Conservation (phyloP, 1,284 basidiomycete genomes). For the Puccinia horiana region DNA sequence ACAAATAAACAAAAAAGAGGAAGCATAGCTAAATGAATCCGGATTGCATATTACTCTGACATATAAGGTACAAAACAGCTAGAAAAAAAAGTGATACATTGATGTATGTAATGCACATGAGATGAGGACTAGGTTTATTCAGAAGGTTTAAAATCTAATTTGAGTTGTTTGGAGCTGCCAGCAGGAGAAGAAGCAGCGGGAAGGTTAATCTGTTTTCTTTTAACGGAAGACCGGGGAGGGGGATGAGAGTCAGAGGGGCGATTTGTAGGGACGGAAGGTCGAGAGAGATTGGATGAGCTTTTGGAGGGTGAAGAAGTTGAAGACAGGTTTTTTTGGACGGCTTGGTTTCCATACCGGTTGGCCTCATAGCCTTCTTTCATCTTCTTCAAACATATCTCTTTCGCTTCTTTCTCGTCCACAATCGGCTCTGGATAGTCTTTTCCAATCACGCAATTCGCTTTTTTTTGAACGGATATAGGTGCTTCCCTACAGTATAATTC, state of each 20-base stretch:
- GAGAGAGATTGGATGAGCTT: background rate
- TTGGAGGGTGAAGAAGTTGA: background rate
- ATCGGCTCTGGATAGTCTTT: constrained; percentile 58
- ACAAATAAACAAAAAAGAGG: too few relatives aligned
- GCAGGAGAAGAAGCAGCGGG: background rate
- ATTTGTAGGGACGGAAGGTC: background rate
- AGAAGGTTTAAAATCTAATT: background rate
- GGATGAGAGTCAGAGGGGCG: background rate
- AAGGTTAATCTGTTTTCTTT: background rate
- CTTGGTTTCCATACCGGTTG: constrained; percentile 18
- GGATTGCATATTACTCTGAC: too few relatives aligned
- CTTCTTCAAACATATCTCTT: constrained; percentile 14
- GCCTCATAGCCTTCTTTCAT: constrained; percentile 37
- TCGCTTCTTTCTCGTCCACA: constrained; percentile 18
- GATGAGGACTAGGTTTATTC: background rate
- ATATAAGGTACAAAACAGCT: too few relatives aligned
- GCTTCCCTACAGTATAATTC: constrained; percentile 59
- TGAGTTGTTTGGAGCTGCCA: background rate
- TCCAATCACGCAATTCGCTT: constrained; percentile 60
- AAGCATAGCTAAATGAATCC: too few relatives aligned
- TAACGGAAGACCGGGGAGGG: background rate
- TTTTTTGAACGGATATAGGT: constrained; percentile 58
- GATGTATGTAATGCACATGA: too few relatives aligned
- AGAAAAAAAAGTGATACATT: too few relatives aligned
- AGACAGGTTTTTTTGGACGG: background rate